phyloP scores from a whole-genome alignment of 148 eudicot species.

The Beta vulgaris region DNA sequence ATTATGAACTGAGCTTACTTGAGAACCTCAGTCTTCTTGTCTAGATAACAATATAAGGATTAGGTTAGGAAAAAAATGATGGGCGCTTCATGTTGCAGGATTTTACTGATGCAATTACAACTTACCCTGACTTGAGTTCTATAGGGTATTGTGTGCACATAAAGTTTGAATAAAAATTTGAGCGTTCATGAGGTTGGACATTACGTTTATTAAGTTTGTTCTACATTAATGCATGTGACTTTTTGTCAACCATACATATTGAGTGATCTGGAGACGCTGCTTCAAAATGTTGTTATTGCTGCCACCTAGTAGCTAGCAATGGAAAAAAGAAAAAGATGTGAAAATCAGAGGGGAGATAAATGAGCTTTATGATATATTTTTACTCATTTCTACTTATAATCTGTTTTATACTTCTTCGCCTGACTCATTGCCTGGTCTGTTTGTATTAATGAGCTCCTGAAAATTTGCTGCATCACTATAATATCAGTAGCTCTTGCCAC shows the following conservation, averaged over 20 bases:
- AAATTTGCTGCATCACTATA: too few relatives aligned
- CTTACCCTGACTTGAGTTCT: constrained; percentile 77
- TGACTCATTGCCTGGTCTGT: too few relatives aligned
- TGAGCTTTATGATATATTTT: too few relatives aligned
- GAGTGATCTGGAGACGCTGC: constrained; percentile 69
- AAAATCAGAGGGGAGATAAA: too few relatives aligned
- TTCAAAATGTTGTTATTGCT: constrained; percentile 51
- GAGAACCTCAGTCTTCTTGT: neutral
- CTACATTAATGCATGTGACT: neutral
- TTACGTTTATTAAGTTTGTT: neutral
- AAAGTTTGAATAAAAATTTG: neutral
- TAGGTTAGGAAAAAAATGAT: neutral
- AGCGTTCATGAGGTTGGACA: neutral
- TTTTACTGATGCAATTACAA: constrained; percentile 73
- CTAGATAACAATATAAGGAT: neutral
- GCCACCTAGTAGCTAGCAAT: too few relatives aligned
- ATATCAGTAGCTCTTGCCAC: too few relatives aligned
- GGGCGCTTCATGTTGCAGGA: constrained; percentile 43
- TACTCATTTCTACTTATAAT: too few relatives aligned
- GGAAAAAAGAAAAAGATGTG: too few relatives aligned
- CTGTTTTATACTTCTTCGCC: too few relatives aligned
- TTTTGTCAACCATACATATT: constrained; percentile 48
- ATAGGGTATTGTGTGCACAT: constrained; percentile 47
- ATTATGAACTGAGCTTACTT: neutral
- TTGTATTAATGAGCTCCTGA: too few relatives aligned